Evolutionary conservation across 306 rosid genomes (phyloP).

Genomic region (Chamaecrista fasciculata): DNA sequence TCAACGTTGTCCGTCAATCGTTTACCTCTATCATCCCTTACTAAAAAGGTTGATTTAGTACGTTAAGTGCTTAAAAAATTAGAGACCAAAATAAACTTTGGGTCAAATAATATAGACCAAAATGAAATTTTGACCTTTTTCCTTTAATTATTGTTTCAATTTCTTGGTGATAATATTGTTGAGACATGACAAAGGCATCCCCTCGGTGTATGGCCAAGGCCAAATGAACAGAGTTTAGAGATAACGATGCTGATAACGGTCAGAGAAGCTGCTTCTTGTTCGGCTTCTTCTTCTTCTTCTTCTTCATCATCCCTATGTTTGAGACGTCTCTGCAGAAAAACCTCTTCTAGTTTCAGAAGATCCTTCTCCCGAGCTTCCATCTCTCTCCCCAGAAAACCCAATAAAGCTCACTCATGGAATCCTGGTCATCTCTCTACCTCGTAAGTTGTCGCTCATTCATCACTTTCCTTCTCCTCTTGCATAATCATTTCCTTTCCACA

Average conservation of each 20-base stretch:
- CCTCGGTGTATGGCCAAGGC: not conserved
- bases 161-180: too few relatives aligned
- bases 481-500: not conserved
- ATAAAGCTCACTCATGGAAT: conserved; percentile 35
- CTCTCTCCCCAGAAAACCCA: conserved; percentile 42
- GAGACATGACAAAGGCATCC: not conserved
- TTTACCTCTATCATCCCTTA: too few relatives aligned
- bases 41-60: too few relatives aligned
- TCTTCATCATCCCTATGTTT: conserved; percentile 46
- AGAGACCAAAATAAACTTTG: too few relatives aligned
- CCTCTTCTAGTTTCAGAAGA: conserved; percentile 27
- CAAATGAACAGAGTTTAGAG: conserved; percentile 21
- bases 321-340: conserved; percentile 30
- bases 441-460: conserved; percentile 22
- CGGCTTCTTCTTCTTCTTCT: conserved; percentile 42
- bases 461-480: conserved; percentile 10
- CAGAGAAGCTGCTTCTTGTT: conserved; percentile 49
- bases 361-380: conserved; percentile 49
- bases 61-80: too few relatives aligned
- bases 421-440: conserved; percentile 48
- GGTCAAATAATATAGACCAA: too few relatives aligned
- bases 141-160: too few relatives aligned
- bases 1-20: too few relatives aligned
- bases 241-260: conserved; percentile 74
- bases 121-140: too few relatives aligned